phyloP scores from a whole-genome alignment of 257 asterid species.

The Solanum chilense region DNA sequence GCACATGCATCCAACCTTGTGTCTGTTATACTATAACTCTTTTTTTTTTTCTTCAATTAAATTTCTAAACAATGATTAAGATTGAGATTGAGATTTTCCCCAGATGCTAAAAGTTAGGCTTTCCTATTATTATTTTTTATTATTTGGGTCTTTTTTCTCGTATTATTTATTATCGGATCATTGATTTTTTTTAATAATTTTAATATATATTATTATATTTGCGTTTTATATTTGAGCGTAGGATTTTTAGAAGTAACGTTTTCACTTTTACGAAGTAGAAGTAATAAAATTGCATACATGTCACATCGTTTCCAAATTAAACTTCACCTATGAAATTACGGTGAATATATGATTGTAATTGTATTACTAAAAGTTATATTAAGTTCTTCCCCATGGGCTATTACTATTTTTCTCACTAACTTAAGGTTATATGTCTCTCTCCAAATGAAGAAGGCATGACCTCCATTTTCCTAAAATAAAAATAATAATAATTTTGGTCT shows the following conservation, averaged over 20 bases:
- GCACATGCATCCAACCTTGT: conserved; percentile 1
- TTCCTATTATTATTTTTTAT: not conserved
- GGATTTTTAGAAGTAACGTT: rapidly evolving
- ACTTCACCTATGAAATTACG: not conserved
- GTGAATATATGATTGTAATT: not conserved
- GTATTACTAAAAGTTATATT: not conserved
- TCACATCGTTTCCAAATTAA: rapidly evolving
- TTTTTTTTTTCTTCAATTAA: not conserved
- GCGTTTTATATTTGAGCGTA: not conserved
- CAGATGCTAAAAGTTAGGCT: not conserved
- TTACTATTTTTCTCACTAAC: not conserved
- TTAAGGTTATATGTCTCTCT: not conserved
- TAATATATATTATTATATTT: not conserved
- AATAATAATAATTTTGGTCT: not conserved
- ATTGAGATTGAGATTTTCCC: not conserved
- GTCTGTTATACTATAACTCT: not conserved
- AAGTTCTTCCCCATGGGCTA: not conserved
- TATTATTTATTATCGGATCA: not conserved
- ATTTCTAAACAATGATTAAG: not conserved
- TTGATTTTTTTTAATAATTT: not conserved
- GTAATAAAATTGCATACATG: not conserved
- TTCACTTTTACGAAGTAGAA: not conserved
- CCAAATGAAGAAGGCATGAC: not conserved
- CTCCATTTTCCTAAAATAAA: not conserved
- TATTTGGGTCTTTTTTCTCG: too few species aligned